Evolutionary conservation across 179 eudicot species (phyloP), one percentile per base, ranked within the genome.

Genomic region (Carnegiea gigantea): DNA sequence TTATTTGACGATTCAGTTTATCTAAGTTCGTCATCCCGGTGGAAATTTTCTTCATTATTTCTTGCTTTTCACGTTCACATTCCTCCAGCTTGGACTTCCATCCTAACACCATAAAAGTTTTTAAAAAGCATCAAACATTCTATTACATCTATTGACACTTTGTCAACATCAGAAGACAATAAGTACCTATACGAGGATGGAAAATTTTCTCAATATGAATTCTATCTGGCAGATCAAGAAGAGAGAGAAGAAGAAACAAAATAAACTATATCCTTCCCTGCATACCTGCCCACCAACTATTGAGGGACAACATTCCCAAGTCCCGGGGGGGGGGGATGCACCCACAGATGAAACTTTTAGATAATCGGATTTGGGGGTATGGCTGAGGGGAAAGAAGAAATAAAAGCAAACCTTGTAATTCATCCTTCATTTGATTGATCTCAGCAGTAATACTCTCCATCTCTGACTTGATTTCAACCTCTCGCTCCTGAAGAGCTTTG

Each of bases 41-140:
- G 26, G 99, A 92, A 82, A 93, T 93, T 90, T 91, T 92, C 90
- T 90, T 91, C 87, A 86, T 86, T 89, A 93, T 92, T 78, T 88
- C 97, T 81, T 93, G 93, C 33, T 92, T 89, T n/a, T 88, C 94
- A 87, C 85, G 92, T 77, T 95, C 98, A 81, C 93, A 90, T 80
- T 86, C 93, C 86, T 95, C 99, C 76, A 91, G 83, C 86, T 91
- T 92, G 78, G 92, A 89, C 85, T 91, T 97, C 98, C 93, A 91
- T 30, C 83, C 99, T 97, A 79, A 33, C 53, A 80, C 20, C 64
- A 79, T 40, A 62, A 26, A 79, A 79, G 54, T n/a, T 12, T 62
- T 36, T 54, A 44, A 54, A 23, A n/a, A 48, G 73, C 60, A 48
- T 53, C 71, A 57, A 65, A 10, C 24, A 33, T 68, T 36, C 36